phyloP scores from a whole-genome alignment of 2,329 filamentous ascomycete genomes.

The Colletotrichum sp. region DNA sequence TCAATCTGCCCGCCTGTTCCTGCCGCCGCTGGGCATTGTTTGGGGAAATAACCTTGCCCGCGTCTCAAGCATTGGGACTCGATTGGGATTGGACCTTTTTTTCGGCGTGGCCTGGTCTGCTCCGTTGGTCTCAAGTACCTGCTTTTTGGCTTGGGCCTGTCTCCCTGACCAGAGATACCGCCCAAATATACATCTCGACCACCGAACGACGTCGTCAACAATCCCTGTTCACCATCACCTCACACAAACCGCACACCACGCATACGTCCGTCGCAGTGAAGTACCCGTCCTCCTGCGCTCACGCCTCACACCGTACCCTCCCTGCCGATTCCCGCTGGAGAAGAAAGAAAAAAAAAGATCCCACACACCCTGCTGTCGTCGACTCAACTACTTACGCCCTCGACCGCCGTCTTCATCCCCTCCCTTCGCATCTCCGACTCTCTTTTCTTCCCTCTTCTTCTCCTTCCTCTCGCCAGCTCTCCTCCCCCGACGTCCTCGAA shows the following conservation, averaged over 20 bases:
- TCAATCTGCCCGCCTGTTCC: constrained; percentile 6
- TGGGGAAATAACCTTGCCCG: neutral
- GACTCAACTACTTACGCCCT: constrained; percentile 21
- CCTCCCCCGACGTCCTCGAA: neutral
- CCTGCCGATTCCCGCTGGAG: constrained; percentile 19
- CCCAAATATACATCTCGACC: neutral
- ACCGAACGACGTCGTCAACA: neutral
- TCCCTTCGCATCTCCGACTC: constrained; percentile 13
- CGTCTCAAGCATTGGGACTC: neutral
- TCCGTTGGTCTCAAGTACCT: neutral
- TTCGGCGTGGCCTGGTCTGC: neutral
- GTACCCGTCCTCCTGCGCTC: neutral
- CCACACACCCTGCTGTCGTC: neutral
- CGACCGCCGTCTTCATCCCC: constrained; percentile 14
- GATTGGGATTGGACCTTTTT: neutral
- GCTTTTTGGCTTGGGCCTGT: neutral
- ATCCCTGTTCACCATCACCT: constrained; percentile 19
- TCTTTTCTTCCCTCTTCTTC: constrained; percentile 5
- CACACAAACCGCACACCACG: constrained; percentile 8
- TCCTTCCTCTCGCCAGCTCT: neutral
- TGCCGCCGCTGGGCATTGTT: constrained; percentile 11
- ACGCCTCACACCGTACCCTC: constrained; percentile 2
- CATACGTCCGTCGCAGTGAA: neutral
- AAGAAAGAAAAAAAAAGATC: constrained; percentile 3
- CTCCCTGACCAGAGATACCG: neutral